Percentiles rank a stretch among this genome's conserved stretches.
Conservation (phyloP, 768 basidiomycete genomes). For the Floccularia luteovirens region DNA sequence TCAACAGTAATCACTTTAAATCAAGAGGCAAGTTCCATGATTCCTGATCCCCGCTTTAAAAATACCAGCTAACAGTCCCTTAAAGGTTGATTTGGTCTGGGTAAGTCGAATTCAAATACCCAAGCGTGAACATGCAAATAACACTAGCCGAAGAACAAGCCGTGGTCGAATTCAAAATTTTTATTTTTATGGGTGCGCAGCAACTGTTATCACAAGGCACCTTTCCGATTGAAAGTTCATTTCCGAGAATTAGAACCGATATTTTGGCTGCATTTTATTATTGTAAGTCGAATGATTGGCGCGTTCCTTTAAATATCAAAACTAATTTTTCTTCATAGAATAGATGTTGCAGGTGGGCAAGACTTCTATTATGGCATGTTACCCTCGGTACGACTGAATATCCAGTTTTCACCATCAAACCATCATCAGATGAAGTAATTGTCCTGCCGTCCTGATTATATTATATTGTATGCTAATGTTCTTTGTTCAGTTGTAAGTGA, state of each 20-base stretch:
- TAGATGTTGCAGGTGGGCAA: background rate
- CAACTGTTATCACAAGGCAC: background rate
- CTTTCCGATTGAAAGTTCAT: background rate
- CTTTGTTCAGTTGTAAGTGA: background rate
- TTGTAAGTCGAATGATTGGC: constrained; percentile 10
- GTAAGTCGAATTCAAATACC: constrained; percentile 6
- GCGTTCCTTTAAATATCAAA: background rate
- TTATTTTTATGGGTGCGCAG: constrained; percentile 16
- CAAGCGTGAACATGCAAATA: background rate
- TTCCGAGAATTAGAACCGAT: constrained; percentile 15
- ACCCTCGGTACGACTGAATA: background rate
- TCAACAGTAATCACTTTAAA: constrained; percentile 19
- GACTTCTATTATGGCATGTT: background rate
- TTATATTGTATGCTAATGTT: too few relatives aligned
- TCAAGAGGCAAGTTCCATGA: constrained; percentile 11
- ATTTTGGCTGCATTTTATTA: constrained; percentile 16
- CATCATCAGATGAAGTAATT: background rate
- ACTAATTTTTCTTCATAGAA: background rate
- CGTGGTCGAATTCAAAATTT: constrained; percentile 13
- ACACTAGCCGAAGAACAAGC: constrained; percentile 10
- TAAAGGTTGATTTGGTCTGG: constrained; percentile 19
- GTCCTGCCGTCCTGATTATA: too few relatives aligned
- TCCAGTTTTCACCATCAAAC: background rate
- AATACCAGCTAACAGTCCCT: background rate
- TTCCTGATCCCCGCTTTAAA: background rate